A percentile compares a stretch with the other conserved stretches of the same genome.
Evolutionary conservation across 2,329 filamentous ascomycete species (phyloP).

Genomic region (Aspergillus ochraceus): DNA sequence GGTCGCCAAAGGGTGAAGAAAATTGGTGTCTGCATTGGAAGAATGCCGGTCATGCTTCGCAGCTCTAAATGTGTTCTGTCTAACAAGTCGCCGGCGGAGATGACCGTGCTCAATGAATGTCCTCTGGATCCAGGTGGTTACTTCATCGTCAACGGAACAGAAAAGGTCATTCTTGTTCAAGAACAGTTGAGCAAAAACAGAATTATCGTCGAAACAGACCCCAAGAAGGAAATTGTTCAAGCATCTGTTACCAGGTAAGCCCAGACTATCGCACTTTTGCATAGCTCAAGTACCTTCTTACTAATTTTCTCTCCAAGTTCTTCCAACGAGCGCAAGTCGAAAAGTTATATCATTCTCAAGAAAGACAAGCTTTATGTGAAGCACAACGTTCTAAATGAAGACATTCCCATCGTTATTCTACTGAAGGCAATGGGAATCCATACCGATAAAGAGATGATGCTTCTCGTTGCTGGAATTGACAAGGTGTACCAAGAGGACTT

Average conservation of each 20-base stretch:
- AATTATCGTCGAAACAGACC: slow-evolving; percentile 91
- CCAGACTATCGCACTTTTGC: background rate
- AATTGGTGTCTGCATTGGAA: slow-evolving; percentile 74
- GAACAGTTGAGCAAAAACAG: slow-evolving; percentile 99
- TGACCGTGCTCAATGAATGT: slow-evolving; percentile 93
- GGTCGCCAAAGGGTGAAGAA: slow-evolving; percentile 75
- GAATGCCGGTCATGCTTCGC: slow-evolving; percentile 95
- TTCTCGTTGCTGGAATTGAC: slow-evolving; percentile 85
- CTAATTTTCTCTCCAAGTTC: slow-evolving; percentile 61
- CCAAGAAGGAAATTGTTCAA: slow-evolving; percentile 89
- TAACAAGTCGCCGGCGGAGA: slow-evolving; percentile 79
- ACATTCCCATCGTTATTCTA: slow-evolving; percentile 91
- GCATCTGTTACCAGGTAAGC: slow-evolving; percentile 78
- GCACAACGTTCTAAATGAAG: slow-evolving; percentile 90
- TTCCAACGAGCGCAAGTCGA: slow-evolving; percentile 95
- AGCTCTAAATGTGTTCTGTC: slow-evolving; percentile 89
- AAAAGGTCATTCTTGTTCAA: slow-evolving; percentile 98
- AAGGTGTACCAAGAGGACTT: slow-evolving; percentile 92
- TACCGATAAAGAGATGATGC: slow-evolving; percentile 91
- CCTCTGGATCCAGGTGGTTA: slow-evolving; percentile 95
- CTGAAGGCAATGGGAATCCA: slow-evolving; percentile 92
- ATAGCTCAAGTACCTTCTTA: background rate
- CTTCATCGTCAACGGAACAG: slow-evolving; percentile 95
- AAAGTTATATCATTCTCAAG: slow-evolving; percentile 92
- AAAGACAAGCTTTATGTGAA: slow-evolving; percentile 87